Evolutionary conservation across 2,329 filamentous ascomycete species (phyloP).

Genomic region (Trichoderma lentiforme): DNA sequence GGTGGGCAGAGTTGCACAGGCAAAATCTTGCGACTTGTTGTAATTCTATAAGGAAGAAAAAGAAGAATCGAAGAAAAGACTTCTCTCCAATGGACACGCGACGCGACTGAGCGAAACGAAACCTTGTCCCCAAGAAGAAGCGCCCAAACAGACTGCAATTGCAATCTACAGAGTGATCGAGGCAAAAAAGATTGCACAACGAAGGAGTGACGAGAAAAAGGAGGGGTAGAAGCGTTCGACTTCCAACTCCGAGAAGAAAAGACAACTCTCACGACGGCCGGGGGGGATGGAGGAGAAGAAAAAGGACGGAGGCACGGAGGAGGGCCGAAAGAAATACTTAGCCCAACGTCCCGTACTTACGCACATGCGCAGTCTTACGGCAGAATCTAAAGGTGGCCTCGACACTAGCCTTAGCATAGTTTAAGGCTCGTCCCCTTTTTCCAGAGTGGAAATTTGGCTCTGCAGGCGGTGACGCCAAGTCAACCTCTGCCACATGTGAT

Average conservation of each 20-base stretch:
- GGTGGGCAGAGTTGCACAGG: constrained; percentile 23
- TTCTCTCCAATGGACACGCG: constrained; percentile 11
- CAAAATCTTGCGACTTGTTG: not conserved
- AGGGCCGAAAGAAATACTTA: constrained; percentile 23
- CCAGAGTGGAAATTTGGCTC: constrained; percentile 23
- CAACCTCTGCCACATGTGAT: constrained; percentile 32
- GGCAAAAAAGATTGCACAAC: constrained; percentile 11
- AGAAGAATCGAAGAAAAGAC: not conserved
- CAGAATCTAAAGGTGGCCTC: not conserved
- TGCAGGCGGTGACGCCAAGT: constrained; percentile 12
- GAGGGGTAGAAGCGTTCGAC: constrained; percentile 22
- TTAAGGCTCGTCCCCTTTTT: not conserved
- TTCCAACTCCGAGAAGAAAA: constrained; percentile 20
- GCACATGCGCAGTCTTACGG: not conserved
- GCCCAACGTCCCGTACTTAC: not conserved
- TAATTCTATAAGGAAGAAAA: not conserved
- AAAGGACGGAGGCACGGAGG: constrained; percentile 8
- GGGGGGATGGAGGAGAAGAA: constrained; percentile 24
- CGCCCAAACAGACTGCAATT: not conserved
- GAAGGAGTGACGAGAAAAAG: constrained; percentile 38
- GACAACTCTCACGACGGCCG: constrained; percentile 20
- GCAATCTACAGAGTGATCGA: constrained; percentile 3
- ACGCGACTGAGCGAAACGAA: constrained; percentile 11
- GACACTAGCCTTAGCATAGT: not conserved
- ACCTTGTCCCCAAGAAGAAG: constrained; percentile 13